These are phyloP conservation scores for Trichophaea hybrida DNA, from an alignment of 2,329 filamentous ascomycete genomes.

Conservation along the genomic window DNA sequence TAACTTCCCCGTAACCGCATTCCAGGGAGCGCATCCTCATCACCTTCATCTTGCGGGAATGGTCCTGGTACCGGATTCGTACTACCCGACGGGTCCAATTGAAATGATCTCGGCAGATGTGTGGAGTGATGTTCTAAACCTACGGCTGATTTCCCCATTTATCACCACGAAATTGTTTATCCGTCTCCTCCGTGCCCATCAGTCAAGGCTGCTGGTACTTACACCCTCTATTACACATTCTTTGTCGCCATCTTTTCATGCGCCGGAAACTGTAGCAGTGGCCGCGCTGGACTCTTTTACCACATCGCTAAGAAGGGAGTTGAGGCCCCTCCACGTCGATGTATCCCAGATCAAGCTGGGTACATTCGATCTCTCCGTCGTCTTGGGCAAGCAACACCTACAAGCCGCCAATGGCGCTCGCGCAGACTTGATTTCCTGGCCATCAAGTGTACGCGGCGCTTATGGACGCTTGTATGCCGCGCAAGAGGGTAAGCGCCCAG, in stretches of 20 bases:
- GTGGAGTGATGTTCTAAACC: conserved; percentile 84
- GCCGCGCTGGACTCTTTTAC: conserved; percentile 70
- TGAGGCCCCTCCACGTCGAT: conserved; percentile 58
- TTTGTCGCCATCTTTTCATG: conserved; percentile 65
- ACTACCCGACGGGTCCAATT: conserved; percentile 70
- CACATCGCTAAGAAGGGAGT: conserved; percentile 42
- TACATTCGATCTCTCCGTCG: conserved; percentile 68
- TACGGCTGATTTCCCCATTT: conserved; percentile 78
- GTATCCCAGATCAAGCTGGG: conserved; percentile 83
- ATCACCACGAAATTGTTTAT: conserved; percentile 79
- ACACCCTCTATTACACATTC: conserved; percentile 70
- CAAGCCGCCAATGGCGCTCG: conserved; percentile 33
- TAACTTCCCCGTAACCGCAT: conserved; percentile 58
- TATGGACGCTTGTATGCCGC: conserved; percentile 29
- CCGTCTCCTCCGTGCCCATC: conserved; percentile 34
- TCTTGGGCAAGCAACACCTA: conserved; percentile 34
- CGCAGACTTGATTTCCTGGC: conserved; percentile 11
- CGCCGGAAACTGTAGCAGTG: conserved; percentile 72
- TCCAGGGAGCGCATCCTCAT: conserved; percentile 60
- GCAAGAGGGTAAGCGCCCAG: conserved; percentile 39
- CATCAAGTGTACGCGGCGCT: conserved; percentile 23
- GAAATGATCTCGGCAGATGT: conserved; percentile 69
- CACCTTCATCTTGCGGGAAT: conserved; percentile 63
- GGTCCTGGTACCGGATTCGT: conserved; percentile 66
- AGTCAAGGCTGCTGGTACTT: conserved; percentile 55